phyloP scores from a whole-genome alignment of 805 yeast genomes.

The Soucietia sequanensis region DNA sequence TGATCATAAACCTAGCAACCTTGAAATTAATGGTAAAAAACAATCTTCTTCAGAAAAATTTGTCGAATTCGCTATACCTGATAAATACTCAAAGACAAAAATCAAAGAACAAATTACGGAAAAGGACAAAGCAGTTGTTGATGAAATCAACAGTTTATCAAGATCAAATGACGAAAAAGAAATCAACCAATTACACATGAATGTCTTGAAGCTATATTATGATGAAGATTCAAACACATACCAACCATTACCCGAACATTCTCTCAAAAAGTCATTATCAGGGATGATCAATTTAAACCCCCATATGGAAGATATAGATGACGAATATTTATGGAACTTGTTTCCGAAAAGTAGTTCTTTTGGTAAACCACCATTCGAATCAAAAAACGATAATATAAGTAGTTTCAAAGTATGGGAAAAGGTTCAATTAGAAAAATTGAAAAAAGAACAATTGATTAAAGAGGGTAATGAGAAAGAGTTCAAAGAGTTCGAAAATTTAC shows the following conservation, averaged over 20 bases:
- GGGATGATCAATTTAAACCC: slow-evolving; percentile 40
- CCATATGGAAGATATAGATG: slow-evolving; percentile 32
- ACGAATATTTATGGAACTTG: slow-evolving; percentile 39
- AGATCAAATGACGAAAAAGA: slow-evolving; percentile 21
- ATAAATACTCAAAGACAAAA: slow-evolving; percentile 20
- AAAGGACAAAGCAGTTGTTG: slow-evolving; percentile 24
- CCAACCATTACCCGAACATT: slow-evolving; percentile 34
- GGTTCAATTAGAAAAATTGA: slow-evolving; percentile 19
- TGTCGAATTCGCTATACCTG: slow-evolving; percentile 27
- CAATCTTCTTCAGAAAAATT: slow-evolving; percentile 3
- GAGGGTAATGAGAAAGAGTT: slow-evolving; percentile 22
- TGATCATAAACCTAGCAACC: slow-evolving; percentile 1
- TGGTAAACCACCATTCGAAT: slow-evolving; percentile 36
- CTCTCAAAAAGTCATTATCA: slow-evolving; percentile 36
- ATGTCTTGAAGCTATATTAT: slow-evolving; percentile 22
- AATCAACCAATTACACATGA: slow-evolving; percentile 19
- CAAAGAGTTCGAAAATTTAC: slow-evolving; percentile 15
- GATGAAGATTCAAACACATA: slow-evolving; percentile 25
- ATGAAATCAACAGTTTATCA: slow-evolving; percentile 21
- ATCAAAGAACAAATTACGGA: slow-evolving; percentile 17
- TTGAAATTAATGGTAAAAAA: background rate
- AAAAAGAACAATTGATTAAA: slow-evolving; percentile 15
- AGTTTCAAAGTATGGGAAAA: slow-evolving; percentile 39
- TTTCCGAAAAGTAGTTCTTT: slow-evolving; percentile 34
- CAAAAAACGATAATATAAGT: slow-evolving; percentile 12